Evolutionary conservation across 2,329 filamentous ascomycete genomes (phyloP), one percentile per base, ranked within the genome.

Genomic region (Phaeosphaeriaceae sp.): DNA sequence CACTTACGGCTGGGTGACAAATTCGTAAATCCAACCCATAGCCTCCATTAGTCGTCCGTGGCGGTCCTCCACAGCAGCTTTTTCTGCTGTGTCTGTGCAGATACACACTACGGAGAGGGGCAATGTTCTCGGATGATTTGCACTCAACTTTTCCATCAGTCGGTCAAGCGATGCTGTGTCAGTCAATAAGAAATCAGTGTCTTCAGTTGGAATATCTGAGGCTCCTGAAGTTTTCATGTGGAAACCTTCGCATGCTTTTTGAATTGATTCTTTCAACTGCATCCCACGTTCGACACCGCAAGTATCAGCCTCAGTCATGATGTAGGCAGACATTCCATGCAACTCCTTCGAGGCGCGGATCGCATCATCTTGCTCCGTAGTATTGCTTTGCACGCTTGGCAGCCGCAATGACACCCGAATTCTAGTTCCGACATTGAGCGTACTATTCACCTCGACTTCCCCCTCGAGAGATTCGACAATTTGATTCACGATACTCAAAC

Each of bases 401-500:
- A 68, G 39, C 17, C 54, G 60, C 41, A 68, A 41, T 6, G 51
- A 50, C 16, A 72, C 58, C 12, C 50, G 49, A 4, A 71, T 61
- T 7, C 56, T 48, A 2, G 70, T 72, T 6, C 71, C 71, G 5
- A 61, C 48, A 20, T 57, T 46, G 4, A 59, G 40, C 5, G 62
- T 62, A 26, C 67, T 71, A 23, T 59, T 60, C n/a, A 74, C 64
- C 23, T 62, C 49, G 8, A 73, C 68, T 8, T 65, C 63, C 8
- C 70, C 71, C 23, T 58, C 61, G 3, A 73, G 48, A 5, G 64
- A 66, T 23, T 70, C 67, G 9, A 72, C 57, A 21, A 73, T 70
- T 23, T 70, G 68, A 34, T 67, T 68, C 17, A 73, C 70, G 29
- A 74, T 72, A 16, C 58, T 66, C 26, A 74, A 57, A 6, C 71